Evolutionary conservation across 352 stramenopile genomes (phyloP), one percentile per base, ranked within the genome.

Genomic region (Blastocystis sp.): DNA sequence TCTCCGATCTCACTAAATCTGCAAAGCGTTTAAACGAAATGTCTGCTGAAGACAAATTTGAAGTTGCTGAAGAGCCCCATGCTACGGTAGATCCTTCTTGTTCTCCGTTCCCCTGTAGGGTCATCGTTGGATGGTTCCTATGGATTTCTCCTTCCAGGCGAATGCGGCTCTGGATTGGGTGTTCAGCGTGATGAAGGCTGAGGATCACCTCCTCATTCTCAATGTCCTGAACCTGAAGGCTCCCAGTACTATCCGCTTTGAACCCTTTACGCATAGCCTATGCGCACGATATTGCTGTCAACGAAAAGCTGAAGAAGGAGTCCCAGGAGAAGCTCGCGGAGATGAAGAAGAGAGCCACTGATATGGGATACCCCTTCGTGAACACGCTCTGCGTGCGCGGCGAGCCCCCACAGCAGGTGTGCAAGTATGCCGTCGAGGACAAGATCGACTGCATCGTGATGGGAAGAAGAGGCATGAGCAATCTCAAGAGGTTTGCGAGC

Each of bases 151-250:
- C 48, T n/a, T 65, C 17, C 77, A 87, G 45, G 62, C 77, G 4
- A 62, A 77, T 19, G 77, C 61, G 3, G 61, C 48, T 41, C 52
- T 77, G 43, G 65, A 77, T 61, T 87, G 77, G 77, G 65, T 77
- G 23, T 41, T 87, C 5, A 41, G 21, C 10, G 38, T 77, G 9
- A 87, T 87, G 77, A 87, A 87, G 48, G 52, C 77, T 2, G 21
- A 34, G n/a, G 77, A 87, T 28, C 71, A 48, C 59, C 34, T 74
- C 23, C 2, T 87, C 23, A 38, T 87, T 41, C 23, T 87, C 21
- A 87, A 87, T 38, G 77, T 87, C 45, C 45, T 87, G 53, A 87
- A 87, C 67, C 45, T 87, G 11, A 87, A 87, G 45, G 48, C 77
- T 34, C 77, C 77, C 1, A 87, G 71, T 81, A 81, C 7, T 14